These are phyloP conservation scores for Stygiomarasmius scandens DNA, from an alignment of 1,284 basidiomycete species.

Conservation along the genomic window DNA sequence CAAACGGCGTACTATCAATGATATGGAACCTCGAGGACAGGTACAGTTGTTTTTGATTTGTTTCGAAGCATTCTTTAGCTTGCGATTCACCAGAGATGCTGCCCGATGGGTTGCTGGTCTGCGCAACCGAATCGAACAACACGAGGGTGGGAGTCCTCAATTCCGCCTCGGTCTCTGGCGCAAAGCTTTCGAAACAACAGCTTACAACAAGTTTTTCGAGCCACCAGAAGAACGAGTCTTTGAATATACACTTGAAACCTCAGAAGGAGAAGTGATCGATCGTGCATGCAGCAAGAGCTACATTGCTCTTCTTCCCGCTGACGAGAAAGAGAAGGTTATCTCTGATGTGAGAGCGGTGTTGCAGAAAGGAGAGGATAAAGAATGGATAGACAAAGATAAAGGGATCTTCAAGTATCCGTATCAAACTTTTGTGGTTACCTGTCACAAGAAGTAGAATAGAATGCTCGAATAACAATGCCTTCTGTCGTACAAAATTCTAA, in stretches of 20 bases:
- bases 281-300: slow-evolving; percentile 77
- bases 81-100: slow-evolving; percentile 42
- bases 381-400: slow-evolving; percentile 46
- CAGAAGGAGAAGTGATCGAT: slow-evolving; percentile 55
- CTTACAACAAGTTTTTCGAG: slow-evolving; percentile 57
- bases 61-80: neutral
- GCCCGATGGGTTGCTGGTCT: slow-evolving; percentile 72
- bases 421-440: slow-evolving; percentile 42
- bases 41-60: slow-evolving; percentile 29
- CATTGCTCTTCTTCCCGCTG: slow-evolving; percentile 57
- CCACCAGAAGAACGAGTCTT: slow-evolving; percentile 57
- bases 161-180: slow-evolving; percentile 75
- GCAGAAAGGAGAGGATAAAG: slow-evolving; percentile 39
- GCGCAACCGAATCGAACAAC: slow-evolving; percentile 64
- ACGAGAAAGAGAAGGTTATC: slow-evolving; percentile 52
- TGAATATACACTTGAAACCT: slow-evolving; percentile 49
- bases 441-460: slow-evolving; percentile 36
- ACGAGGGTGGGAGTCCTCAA: slow-evolving; percentile 72
- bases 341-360: slow-evolving; percentile 54
- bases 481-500: neutral
- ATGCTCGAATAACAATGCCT: neutral
- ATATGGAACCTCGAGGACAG: slow-evolving; percentile 84
- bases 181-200: slow-evolving; percentile 55
- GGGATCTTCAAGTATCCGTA: slow-evolving; percentile 54
- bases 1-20: slow-evolving; percentile 61